Evolutionary conservation across 2,329 filamentous ascomycete species (phyloP).

Genomic region (Verticillium klebahnii): DNA sequence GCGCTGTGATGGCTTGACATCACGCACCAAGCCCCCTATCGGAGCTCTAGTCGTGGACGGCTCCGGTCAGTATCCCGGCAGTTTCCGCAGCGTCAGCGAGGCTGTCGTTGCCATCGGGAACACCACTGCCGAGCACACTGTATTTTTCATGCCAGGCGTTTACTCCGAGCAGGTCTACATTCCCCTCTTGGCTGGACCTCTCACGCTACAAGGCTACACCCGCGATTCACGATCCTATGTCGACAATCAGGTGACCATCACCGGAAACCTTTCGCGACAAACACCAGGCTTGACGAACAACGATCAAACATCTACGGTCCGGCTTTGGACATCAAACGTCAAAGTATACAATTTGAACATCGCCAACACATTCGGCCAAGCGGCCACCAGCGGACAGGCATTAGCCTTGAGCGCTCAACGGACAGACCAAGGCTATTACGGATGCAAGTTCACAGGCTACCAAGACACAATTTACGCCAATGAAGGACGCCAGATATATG

Average conservation of each 20-base stretch:
- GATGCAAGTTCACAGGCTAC: constrained; percentile 45
- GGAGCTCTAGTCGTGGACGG: constrained; percentile 5
- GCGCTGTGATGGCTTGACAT: constrained; percentile 4
- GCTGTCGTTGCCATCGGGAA: constrained; percentile 14
- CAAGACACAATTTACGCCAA: constrained; percentile 53
- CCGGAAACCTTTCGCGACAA: constrained; percentile 20
- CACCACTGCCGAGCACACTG: constrained; percentile 17
- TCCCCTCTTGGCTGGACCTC: constrained; percentile 8
- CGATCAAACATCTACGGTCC: constrained; percentile 34
- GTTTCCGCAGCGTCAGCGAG: constrained; percentile 6
- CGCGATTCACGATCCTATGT: constrained; percentile 33
- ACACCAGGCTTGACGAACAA: constrained; percentile 36
- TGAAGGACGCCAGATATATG: constrained; percentile 48
- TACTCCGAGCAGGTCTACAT: constrained; percentile 32
- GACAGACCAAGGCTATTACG: constrained; percentile 36
- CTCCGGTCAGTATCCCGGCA: constrained; percentile 3
- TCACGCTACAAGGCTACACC: constrained; percentile 54
- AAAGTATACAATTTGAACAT: constrained; percentile 36
- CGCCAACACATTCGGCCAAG: constrained; percentile 37
- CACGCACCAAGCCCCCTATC: constrained; percentile 1
- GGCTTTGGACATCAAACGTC: constrained; percentile 51
- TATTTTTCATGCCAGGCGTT: constrained; percentile 56
- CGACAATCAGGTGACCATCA: constrained; percentile 43
- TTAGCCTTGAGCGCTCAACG: constrained; percentile 48
- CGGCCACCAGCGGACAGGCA: constrained; percentile 31